Evolutionary conservation across 2,329 filamentous ascomycete species (phyloP).

Genomic region (Phaeosphaeria sp.): DNA sequence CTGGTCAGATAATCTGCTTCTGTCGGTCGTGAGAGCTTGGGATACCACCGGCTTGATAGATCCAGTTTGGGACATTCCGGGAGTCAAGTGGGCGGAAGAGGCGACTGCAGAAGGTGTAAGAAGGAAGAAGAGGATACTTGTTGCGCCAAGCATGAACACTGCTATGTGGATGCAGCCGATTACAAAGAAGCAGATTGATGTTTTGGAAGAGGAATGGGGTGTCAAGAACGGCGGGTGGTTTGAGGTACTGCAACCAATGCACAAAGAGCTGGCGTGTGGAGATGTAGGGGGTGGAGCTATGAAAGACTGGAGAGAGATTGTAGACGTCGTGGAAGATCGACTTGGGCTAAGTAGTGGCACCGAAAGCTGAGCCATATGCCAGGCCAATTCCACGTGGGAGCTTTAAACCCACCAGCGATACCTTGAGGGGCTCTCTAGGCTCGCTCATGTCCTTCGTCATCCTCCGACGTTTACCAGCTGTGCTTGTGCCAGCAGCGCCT

Average conservation of each 20-base stretch:
- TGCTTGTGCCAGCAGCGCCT: too few species aligned
- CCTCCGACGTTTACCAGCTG: too few species aligned
- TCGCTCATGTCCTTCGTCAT: too few species aligned
- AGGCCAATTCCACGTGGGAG: not conserved
- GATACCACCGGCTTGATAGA: conserved; percentile 63
- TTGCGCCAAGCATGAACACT: conserved; percentile 86
- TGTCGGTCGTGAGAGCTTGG: conserved; percentile 83
- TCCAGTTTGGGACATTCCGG: conserved; percentile 33
- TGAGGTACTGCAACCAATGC: conserved; percentile 73
- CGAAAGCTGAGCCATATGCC: not conserved
- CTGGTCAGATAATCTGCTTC: conserved; percentile 76
- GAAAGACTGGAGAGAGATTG: conserved; percentile 80
- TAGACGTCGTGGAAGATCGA: conserved; percentile 64
- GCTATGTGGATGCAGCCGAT: conserved; percentile 90
- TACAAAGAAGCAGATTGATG: conserved; percentile 72
- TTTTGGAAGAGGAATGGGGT: conserved; percentile 79
- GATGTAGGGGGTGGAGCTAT: conserved; percentile 84
- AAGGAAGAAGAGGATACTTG: conserved; percentile 67
- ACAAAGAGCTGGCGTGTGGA: conserved; percentile 83
- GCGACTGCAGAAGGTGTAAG: conserved; percentile 18
- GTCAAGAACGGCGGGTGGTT: conserved; percentile 59
- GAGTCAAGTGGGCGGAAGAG: conserved; percentile 28
- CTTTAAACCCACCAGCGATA: not conserved
- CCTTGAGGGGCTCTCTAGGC: too few species aligned
- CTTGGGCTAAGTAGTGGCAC: conserved; percentile 24